Percentiles rank a stretch among this genome's conserved stretches.
Evolutionary conservation across 2,329 filamentous ascomycete species (phyloP).

Genomic region (Trichoderma aggressivum): DNA sequence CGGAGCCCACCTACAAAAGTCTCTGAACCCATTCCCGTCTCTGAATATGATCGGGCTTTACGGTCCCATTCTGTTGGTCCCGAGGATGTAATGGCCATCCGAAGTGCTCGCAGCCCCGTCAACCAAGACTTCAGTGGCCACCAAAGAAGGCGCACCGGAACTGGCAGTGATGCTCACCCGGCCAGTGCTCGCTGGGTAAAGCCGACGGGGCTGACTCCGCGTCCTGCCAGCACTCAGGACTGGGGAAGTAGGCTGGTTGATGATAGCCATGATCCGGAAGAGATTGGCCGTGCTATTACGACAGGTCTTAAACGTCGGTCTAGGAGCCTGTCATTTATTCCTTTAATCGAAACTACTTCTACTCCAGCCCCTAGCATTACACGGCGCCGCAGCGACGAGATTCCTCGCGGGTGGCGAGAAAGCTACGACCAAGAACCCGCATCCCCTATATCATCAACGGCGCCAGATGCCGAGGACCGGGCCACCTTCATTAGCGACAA

Average conservation of each 20-base stretch:
- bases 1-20: constrained; percentile 46
- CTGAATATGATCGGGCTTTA: constrained; percentile 58
- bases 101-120: constrained; percentile 52
- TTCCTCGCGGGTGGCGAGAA: constrained; percentile 57
- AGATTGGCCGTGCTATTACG: constrained; percentile 61
- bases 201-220: constrained; percentile 55
- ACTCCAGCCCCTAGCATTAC: constrained; percentile 28
- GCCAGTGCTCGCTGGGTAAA: constrained; percentile 34
- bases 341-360: constrained; percentile 22
- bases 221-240: constrained; percentile 59
- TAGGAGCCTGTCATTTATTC: constrained; percentile 56
- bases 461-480: constrained; percentile 37
- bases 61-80: constrained; percentile 60
- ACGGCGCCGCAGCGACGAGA: constrained; percentile 60
- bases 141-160: constrained; percentile 5
- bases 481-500: constrained; percentile 31
- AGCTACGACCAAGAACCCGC: constrained; percentile 49
- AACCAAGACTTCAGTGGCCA: constrained; percentile 39
- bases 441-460: constrained; percentile 50
- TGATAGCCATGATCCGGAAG: constrained; percentile 44
- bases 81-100: constrained; percentile 52
- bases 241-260: constrained; percentile 41
- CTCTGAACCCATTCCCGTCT: constrained; percentile 57
- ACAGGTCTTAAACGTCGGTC: constrained; percentile 52
- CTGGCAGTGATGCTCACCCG: constrained; percentile 11